These are phyloP conservation scores for Aspergillus sp. DNA, from an alignment of 2,329 filamentous ascomycete genomes.

Conservation along the genomic window DNA sequence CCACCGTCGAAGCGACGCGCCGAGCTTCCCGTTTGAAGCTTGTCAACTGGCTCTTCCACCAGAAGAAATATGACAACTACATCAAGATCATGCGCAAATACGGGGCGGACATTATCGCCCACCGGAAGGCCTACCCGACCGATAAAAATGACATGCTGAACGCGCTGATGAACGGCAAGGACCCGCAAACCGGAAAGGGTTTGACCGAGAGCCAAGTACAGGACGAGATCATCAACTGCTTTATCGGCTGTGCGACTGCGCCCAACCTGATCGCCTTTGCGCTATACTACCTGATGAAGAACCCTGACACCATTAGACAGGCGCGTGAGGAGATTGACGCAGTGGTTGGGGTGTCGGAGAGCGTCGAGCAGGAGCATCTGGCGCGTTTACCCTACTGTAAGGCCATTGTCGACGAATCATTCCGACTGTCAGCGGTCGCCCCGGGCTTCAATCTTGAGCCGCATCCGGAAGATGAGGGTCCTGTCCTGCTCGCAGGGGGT, in stretches of 20 bases:
- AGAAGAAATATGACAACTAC: slow-evolving; percentile 53
- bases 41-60: slow-evolving; percentile 53
- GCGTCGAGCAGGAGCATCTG: slow-evolving; percentile 52
- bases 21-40: slow-evolving; percentile 52
- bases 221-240: slow-evolving; percentile 67
- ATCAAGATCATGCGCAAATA: slow-evolving; percentile 56
- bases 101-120: slow-evolving; percentile 56
- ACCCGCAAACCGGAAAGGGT: slow-evolving; percentile 59
- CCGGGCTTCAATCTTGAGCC: slow-evolving; percentile 56
- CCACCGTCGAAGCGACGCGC: slow-evolving; percentile 56
- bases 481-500: slow-evolving; percentile 54
- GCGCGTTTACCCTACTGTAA: slow-evolving; percentile 64
- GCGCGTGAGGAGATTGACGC: slow-evolving; percentile 67
- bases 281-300: slow-evolving; percentile 63
- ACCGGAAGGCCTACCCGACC: slow-evolving; percentile 53
- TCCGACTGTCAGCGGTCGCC: slow-evolving; percentile 62
- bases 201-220: slow-evolving; percentile 61
- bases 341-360: slow-evolving; percentile 20
- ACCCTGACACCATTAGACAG: slow-evolving; percentile 58
- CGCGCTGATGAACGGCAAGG: slow-evolving; percentile 57
- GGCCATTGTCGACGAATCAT: slow-evolving; percentile 64
- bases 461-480: slow-evolving; percentile 10
- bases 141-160: slow-evolving; percentile 61
- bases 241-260: slow-evolving; percentile 67
- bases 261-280: slow-evolving; percentile 64